phyloP scores from a whole-genome alignment of 768 basidiomycete species.

The Kwoniella sp. region DNA sequence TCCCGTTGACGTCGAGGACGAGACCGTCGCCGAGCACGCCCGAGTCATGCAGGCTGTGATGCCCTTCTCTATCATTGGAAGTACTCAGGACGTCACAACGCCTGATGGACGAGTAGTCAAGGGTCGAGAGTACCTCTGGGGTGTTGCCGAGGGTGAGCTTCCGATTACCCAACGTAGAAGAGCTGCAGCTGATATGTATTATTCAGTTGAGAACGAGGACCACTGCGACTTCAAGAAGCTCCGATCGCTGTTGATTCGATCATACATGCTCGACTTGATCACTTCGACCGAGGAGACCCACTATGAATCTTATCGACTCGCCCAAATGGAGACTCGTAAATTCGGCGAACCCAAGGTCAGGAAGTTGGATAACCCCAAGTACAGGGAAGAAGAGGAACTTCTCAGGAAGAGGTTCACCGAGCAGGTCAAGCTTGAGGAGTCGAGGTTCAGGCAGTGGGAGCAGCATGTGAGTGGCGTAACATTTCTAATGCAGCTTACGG shows the following conservation, averaged over 20 bases:
- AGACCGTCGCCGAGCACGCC: slow-evolving; percentile 83
- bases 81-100: slow-evolving; percentile 89
- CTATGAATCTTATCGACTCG: slow-evolving; percentile 96
- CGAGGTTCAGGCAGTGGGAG: slow-evolving; percentile 98
- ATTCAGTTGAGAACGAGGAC: slow-evolving; percentile 91
- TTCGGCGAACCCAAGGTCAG: slow-evolving; percentile 97
- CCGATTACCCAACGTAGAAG: not conserved
- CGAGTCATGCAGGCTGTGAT: slow-evolving; percentile 80
- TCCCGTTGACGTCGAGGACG: slow-evolving; percentile 84
- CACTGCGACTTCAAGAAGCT: slow-evolving; percentile 99
- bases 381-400: slow-evolving; percentile 98
- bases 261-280: slow-evolving; percentile 98
- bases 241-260: slow-evolving; percentile 89
- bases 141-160: slow-evolving; percentile 90
- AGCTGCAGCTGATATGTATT: not conserved
- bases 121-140: slow-evolving; percentile 98
- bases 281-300: slow-evolving; percentile 92
- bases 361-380: slow-evolving; percentile 99
- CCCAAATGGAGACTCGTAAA: slow-evolving; percentile 99
- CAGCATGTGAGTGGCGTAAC: slow-evolving; percentile 71
- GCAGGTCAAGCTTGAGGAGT: slow-evolving; percentile 98
- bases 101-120: slow-evolving; percentile 89
- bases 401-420: slow-evolving; percentile 97
- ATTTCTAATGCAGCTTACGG: not conserved
- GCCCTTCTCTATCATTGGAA: slow-evolving; percentile 98